A percentile compares a stretch with the other conserved stretches of the same genome.
Evolutionary conservation across 164 flowering plant genomes (phyloP).

Genomic region (Protea cynaroides): DNA sequence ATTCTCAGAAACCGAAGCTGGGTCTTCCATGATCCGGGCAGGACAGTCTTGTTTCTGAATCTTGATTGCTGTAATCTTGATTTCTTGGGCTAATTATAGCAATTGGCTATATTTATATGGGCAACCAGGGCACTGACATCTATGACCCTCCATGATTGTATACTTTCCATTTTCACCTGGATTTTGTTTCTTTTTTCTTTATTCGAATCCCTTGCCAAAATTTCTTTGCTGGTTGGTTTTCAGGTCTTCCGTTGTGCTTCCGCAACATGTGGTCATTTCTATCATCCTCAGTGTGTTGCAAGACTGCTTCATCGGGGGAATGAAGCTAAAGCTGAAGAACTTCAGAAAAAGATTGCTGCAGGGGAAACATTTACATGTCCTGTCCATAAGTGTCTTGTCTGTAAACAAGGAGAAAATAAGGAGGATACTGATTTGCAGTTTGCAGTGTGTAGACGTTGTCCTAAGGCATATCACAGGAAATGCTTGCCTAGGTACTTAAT

Average conservation of each 20-base stretch:
- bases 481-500: slow-evolving; percentile 72
- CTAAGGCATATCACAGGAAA: slow-evolving; percentile 77
- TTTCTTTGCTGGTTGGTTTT: background rate
- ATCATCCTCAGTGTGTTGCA: slow-evolving; percentile 74
- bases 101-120: too few relatives aligned
- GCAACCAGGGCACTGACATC: too few relatives aligned
- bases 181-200: too few relatives aligned
- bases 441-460: slow-evolving; percentile 90
- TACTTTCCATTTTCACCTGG: too few relatives aligned
- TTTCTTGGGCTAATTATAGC: too few relatives aligned
- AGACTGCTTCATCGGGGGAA: slow-evolving; percentile 35
- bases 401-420: slow-evolving; percentile 56
- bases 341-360: slow-evolving; percentile 34
- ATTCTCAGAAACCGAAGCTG: too few relatives aligned
- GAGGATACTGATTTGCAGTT: slow-evolving; percentile 43
- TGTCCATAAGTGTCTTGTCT: slow-evolving; percentile 53
- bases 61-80: too few relatives aligned
- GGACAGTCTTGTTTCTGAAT: too few relatives aligned
- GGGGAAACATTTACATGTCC: slow-evolving; percentile 78
- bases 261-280: slow-evolving; percentile 79
- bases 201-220: too few relatives aligned
- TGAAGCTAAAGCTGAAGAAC: slow-evolving; percentile 34
- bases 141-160: too few relatives aligned
- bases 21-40: too few relatives aligned
- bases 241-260: slow-evolving; percentile 68